A percentile compares a stretch with the other conserved stretches of the same genome.
These are phyloP conservation scores for Trichosanthes truncata DNA, from an alignment of 306 rosid species.

Conservation along the genomic window DNA sequence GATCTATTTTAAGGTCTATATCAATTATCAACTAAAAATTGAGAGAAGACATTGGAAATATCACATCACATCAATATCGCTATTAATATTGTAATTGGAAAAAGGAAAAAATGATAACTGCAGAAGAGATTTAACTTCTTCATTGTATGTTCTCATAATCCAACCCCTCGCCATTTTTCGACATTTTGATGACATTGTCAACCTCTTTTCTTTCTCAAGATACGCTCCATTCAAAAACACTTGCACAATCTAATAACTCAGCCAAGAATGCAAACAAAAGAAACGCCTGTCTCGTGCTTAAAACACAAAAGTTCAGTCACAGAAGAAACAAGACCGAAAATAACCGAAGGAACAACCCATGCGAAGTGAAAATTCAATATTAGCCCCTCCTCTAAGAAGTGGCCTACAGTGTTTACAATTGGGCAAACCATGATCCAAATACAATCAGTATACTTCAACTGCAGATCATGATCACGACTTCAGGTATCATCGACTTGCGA, in stretches of 20 bases:
- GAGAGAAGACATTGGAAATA: no score
- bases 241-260: neutral
- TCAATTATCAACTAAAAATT: no score
- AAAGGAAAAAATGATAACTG: no score
- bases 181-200: neutral
- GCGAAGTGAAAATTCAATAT: neutral
- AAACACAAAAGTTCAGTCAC: neutral
- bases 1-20: no score
- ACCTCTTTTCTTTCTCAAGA: neutral
- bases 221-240: neutral
- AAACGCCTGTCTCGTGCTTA: neutral
- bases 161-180: neutral
- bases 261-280: conserved; percentile 1
- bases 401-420: neutral
- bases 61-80: no score
- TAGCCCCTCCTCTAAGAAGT: neutral
- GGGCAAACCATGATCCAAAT: conserved; percentile 3
- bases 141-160: neutral
- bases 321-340: neutral
- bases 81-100: no score
- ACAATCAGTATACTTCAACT: neutral
- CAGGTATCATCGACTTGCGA: conserved; percentile 10
- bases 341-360: neutral
- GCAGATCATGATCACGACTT: neutral
- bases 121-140: no score